A percentile compares a stretch with the other conserved stretches of the same genome.
phyloP scores from a whole-genome alignment of 805 yeast species.

The Ogataea naganishii region DNA sequence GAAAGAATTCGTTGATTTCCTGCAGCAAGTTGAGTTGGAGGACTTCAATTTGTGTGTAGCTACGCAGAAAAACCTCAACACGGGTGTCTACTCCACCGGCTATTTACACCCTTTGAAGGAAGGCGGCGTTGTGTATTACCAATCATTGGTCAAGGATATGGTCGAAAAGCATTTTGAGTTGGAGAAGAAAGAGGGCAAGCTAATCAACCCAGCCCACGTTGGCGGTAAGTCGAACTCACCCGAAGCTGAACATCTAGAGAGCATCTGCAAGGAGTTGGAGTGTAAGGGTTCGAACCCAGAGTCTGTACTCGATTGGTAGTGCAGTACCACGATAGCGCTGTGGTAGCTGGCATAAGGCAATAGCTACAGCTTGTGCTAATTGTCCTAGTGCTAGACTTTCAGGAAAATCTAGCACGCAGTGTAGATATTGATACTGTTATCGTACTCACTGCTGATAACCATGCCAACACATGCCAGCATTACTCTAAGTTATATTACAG shows the following conservation, averaged over 20 bases:
- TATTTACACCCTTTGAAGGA: conserved; percentile 52
- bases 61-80: conserved; percentile 54
- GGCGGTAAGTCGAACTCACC: conserved; percentile 30
- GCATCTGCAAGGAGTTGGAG: conserved; percentile 40
- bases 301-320: conserved; percentile 19
- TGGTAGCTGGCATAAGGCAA: too few relatives aligned
- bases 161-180: conserved; percentile 42
- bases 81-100: conserved; percentile 52
- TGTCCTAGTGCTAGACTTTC: too few relatives aligned
- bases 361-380: too few relatives aligned
- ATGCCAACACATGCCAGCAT: too few relatives aligned
- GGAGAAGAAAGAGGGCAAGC: conserved; percentile 36
- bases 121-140: conserved; percentile 50
- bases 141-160: conserved; percentile 46
- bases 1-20: conserved; percentile 55
- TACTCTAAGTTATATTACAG: neutral
- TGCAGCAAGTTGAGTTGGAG: conserved; percentile 54
- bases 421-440: too few relatives aligned
- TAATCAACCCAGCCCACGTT: conserved; percentile 43
- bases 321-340: too few relatives aligned
- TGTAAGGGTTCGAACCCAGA: conserved; percentile 36
- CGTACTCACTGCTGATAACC: too few relatives aligned
- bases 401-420: too few relatives aligned
- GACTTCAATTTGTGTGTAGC: conserved; percentile 51
- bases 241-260: conserved; percentile 41